Base-by-base conservation (phyloP, 2,329 filamentous ascomycete species). In the Claviceps quebecensis region DNA sequence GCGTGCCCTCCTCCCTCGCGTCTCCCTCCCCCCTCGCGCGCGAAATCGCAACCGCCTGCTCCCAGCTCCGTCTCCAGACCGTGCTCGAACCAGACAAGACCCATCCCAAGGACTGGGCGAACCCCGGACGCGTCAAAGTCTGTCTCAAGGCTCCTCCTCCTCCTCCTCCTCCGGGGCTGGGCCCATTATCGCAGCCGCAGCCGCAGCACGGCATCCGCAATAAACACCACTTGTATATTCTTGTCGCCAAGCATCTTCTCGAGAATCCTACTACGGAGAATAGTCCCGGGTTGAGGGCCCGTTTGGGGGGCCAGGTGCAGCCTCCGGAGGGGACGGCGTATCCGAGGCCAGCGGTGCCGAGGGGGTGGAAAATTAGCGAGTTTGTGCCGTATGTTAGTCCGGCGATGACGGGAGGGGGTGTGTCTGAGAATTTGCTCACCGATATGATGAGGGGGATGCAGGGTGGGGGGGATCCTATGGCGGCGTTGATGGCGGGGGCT, bases 401-500 rank as follows among this genome's bases (percentile, higher is more conserved):
- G 0, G 93, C 89, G 17, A 78, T 97, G 69, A 93, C 86, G 50
- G 93, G 93, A 8, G 93, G 93, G 11, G 93, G 93, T 38, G 87
- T 97, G 11, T 90, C 82, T 55, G 93, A 98, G 67, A 95, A 97
- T 63, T 80, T 96, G 55, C 82, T 97, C 62, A 88, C 93, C 72
- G 90, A 96, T 59, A 95, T 96, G 76, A 95, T 97, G 90, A 84
- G 82, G 62, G 88, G 94, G 71, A 95, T 97, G 87, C 73, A 75
- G 61, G 67, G 67, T 3, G 69, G 68, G 2, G 73, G 69, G 0
- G 72, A 74, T 41, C 69, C 67, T 7, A 72, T 73, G 71, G 61
- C 65, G 7, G 70, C 69, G 39, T 55, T 70, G 52, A 70, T 71
- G 68, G 66, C 60, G 34, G 64, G 61, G 46, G 64, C 26, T 11